A percentile compares a stretch with the other conserved stretches of the same genome.
phyloP scores from a whole-genome alignment of 1,284 basidiomycete genomes.

The Athelia psychrophila region DNA sequence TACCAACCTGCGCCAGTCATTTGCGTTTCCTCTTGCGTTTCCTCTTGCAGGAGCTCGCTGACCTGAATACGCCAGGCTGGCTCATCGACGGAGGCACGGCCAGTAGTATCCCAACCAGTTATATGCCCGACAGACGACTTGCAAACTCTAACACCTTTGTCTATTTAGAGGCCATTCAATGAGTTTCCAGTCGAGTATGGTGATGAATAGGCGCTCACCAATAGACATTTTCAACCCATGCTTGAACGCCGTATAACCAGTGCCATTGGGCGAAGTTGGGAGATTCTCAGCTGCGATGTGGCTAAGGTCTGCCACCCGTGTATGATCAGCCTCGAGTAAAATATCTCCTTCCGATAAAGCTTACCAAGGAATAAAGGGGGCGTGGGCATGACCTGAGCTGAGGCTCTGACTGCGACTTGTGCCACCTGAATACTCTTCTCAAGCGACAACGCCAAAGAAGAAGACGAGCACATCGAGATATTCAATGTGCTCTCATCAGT shows the following conservation, averaged over 20 bases:
- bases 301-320: background rate
- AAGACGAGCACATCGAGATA: constrained; percentile 4
- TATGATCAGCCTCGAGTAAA: background rate
- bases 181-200: background rate
- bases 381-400: background rate
- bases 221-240: constrained; percentile 70
- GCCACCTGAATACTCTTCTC: background rate
- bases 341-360: background rate
- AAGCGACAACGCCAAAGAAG: background rate
- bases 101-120: constrained; percentile 40
- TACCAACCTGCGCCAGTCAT: constrained; percentile 38
- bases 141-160: constrained; percentile 43
- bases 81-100: constrained; percentile 29
- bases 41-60: constrained; percentile 43
- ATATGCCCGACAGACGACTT: constrained; percentile 34
- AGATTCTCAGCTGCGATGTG: background rate
- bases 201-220: constrained; percentile 38
- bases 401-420: background rate
- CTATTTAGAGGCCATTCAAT: constrained; percentile 21
- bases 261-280: background rate
- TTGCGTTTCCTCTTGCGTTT: constrained; percentile 35
- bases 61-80: constrained; percentile 1
- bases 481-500: constrained; percentile 21
- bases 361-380: background rate
- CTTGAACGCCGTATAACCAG: constrained; percentile 41